Evolutionary conservation across 768 basidiomycete genomes (phyloP).

Genomic region (Mycena latifolia): DNA sequence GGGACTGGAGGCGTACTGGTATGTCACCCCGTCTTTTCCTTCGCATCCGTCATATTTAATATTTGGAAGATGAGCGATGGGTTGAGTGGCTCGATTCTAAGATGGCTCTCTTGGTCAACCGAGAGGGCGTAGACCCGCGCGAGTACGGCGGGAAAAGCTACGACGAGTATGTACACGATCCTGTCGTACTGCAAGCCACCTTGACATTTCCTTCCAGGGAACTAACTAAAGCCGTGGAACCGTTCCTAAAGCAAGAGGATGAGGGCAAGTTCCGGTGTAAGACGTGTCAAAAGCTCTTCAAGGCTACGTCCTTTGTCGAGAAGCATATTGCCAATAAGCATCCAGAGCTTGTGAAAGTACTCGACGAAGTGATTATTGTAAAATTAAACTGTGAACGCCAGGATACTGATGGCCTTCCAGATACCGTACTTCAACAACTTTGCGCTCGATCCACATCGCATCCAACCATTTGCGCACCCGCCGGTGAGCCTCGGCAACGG

Average conservation of each 20-base stretch:
- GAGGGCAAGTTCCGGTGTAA: conserved; percentile 98
- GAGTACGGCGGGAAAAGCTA: conserved; percentile 91
- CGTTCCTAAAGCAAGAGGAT: conserved; percentile 93
- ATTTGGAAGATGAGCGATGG: conserved; percentile 84
- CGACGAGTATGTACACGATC: conserved; percentile 74
- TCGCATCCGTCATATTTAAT: conserved; percentile 22
- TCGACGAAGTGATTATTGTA: conserved; percentile 78
- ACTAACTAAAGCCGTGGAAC: conserved; percentile 81
- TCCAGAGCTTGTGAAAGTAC: conserved; percentile 81
- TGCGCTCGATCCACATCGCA: conserved; percentile 94
- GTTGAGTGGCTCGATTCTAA: conserved; percentile 90
- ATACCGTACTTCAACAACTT: conserved; percentile 95
- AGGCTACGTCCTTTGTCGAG: conserved; percentile 95
- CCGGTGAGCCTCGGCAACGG: conserved; percentile 75
- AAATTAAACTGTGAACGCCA: conserved; percentile 19
- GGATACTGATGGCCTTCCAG: conserved; percentile 53
- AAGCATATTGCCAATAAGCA: conserved; percentile 98
- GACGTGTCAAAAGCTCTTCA: conserved; percentile 97
- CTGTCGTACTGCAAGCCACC: conserved; percentile 6
- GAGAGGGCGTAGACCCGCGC: conserved; percentile 83
- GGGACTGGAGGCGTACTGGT: conserved; percentile 76
- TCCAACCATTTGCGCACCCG: conserved; percentile 87
- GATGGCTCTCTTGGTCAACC: conserved; percentile 83
- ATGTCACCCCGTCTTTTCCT: conserved; percentile 41
- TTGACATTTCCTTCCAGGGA: conserved; percentile 66